Percentiles rank a stretch among this genome's conserved stretches.
phyloP scores from a whole-genome alignment of 208 protist species.

The Trypanosoma cruzi region DNA sequence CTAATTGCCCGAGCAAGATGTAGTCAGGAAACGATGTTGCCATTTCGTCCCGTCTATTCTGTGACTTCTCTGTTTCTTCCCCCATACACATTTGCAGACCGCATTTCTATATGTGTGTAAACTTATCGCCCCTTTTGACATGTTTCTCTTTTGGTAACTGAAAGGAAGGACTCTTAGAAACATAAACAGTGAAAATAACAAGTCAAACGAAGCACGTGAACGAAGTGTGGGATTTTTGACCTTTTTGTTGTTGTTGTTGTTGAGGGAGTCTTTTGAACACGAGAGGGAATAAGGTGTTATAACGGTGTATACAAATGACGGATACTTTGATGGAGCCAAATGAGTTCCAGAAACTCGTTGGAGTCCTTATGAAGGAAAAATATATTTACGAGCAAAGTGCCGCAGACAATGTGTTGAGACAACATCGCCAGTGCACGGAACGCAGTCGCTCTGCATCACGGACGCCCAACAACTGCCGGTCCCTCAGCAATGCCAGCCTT shows the following conservation, averaged over 20 bases:
- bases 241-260: neutral
- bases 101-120: neutral
- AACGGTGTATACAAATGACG: neutral
- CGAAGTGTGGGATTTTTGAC: neutral
- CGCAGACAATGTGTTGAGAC: conserved; percentile 19
- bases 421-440: conserved; percentile 17
- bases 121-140: too few relatives aligned
- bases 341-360: conserved; percentile 20
- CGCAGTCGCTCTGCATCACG: conserved; percentile 15
- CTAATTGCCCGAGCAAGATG: neutral
- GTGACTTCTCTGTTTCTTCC: neutral
- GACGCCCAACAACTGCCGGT: conserved; percentile 12
- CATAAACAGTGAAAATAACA: neutral
- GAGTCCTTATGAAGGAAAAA: conserved; percentile 16
- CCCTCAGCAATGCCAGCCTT: conserved; percentile 9
- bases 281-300: neutral
- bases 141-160: neutral
- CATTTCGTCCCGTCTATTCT: neutral
- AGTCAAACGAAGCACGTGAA: neutral
- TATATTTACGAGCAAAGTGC: conserved; percentile 15
- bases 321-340: conserved; percentile 7
- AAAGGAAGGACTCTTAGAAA: neutral
- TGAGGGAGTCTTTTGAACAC: neutral
- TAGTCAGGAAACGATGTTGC: neutral
- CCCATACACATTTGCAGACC: neutral